Evolutionary conservation across 2,329 filamentous ascomycete genomes (phyloP).

Genomic region (Plenodomus biglobosus): DNA sequence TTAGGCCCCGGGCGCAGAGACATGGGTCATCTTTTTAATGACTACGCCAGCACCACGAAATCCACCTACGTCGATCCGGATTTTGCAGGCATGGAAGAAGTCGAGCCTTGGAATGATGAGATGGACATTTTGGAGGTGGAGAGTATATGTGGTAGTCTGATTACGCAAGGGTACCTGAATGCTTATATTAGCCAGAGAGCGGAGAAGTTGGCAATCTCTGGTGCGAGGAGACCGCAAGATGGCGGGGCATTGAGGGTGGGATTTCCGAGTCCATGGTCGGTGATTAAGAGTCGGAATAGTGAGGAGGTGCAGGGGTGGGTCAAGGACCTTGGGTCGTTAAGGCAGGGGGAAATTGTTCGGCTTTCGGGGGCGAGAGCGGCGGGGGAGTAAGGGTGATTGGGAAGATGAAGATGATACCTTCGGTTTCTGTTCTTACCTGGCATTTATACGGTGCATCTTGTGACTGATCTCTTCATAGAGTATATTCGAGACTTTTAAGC

Average conservation of each 20-base stretch:
- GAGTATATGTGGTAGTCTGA: constrained; percentile 71
- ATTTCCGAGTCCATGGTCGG: constrained; percentile 74
- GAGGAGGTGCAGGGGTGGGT: constrained; percentile 77
- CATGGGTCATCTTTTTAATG: constrained; percentile 52
- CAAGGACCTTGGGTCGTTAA: constrained; percentile 36
- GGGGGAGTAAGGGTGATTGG: constrained; percentile 8
- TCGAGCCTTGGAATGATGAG: constrained; percentile 35
- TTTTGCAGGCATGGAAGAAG: constrained; percentile 43
- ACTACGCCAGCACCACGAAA: constrained; percentile 50
- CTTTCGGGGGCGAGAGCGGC: constrained; percentile 57
- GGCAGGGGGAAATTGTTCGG: constrained; percentile 58
- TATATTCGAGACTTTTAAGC: no score
- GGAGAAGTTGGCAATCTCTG: constrained; percentile 78
- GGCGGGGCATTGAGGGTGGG: constrained; percentile 63
- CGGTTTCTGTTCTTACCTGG: no score
- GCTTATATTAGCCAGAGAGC: constrained; percentile 81
- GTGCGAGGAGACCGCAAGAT: constrained; percentile 58
- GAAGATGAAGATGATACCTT: background rate
- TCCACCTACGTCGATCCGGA: constrained; percentile 49
- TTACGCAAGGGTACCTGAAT: constrained; percentile 77
- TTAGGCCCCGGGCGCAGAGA: constrained; percentile 41
- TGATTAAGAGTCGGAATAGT: constrained; percentile 63
- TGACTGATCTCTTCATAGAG: no score
- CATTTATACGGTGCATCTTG: background rate
- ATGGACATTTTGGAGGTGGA: constrained; percentile 70